Percentiles rank a stretch among this genome's conserved stretches.
phyloP scores from a whole-genome alignment of 352 stramenopile species.

The Phytophthora ohioensis region DNA sequence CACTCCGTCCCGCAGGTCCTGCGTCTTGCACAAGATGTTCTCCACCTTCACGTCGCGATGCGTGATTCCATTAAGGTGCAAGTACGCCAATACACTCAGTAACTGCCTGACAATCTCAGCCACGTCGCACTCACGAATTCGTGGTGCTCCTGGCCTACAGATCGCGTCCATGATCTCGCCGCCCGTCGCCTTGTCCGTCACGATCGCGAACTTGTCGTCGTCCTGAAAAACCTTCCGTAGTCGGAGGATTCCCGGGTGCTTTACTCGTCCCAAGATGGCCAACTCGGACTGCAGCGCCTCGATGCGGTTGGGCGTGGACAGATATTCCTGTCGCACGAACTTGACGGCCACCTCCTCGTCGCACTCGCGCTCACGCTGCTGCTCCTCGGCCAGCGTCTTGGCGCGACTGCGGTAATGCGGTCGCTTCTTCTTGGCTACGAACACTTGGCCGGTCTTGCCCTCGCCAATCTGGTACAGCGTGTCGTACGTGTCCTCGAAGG shows the following conservation, averaged over 20 bases:
- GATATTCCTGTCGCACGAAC: constrained; percentile 69
- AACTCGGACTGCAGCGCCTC: constrained; percentile 74
- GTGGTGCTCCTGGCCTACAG: constrained; percentile 26
- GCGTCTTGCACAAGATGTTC: constrained; percentile 79
- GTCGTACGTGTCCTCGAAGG: constrained; percentile 78
- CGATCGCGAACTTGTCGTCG: constrained; percentile 68
- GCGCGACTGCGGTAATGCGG: constrained; percentile 37
- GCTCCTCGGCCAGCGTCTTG: constrained; percentile 47
- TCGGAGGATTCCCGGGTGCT: constrained; percentile 65
- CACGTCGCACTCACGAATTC: constrained; percentile 70
- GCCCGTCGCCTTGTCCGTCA: constrained; percentile 68
- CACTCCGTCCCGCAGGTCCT: constrained; percentile 54
- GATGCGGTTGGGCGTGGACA: constrained; percentile 73
- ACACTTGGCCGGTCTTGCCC: constrained; percentile 83
- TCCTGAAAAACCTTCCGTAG: constrained; percentile 79
- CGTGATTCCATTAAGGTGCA: constrained; percentile 79
- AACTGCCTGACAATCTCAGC: constrained; percentile 72
- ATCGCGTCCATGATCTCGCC: constrained; percentile 76
- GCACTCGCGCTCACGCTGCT: constrained; percentile 70
- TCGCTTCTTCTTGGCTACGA: constrained; percentile 49
- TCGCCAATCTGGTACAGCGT: constrained; percentile 74
- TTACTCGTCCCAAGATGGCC: constrained; percentile 61
- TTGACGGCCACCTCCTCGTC: constrained; percentile 74
- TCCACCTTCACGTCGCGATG: constrained; percentile 88
- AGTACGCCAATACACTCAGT: constrained; percentile 68